Base-by-base conservation (phyloP, 768 basidiomycete genomes). In the Lactarius psammicola region DNA sequence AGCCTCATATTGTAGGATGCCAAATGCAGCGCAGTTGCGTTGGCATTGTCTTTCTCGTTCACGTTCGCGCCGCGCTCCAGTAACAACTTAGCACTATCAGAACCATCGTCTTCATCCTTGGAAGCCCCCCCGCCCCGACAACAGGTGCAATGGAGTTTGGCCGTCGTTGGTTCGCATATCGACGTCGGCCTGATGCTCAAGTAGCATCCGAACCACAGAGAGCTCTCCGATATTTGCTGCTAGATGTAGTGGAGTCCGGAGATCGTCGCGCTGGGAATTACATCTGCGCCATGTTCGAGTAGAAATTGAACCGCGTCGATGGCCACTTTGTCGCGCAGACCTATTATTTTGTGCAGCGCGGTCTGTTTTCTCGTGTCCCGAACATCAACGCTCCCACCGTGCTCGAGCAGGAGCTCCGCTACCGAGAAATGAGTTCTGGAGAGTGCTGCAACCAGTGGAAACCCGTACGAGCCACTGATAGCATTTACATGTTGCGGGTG, bases 391-490 rank as follows among this genome's bases (percentile, higher is more conserved):
- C 2, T 28, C 26, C 13, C 49, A 38, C 59, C 59, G 3, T 49
- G 34, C 1, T 8, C 20, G 26, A 7, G 28, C 6, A 65, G 28
- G 5, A 56, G 44, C 20, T 60, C 54, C 2, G 54, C 64, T 15
- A 56, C n/a, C 0, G 1, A 1, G 15, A 56, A 15, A n/a, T 60
- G 26, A 13, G 49, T 60, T 28, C n/a, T 4, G 2, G 6, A 2
- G 5, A 65, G 15, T 17, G 64, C 59, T 4, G 44, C 59, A 11
- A 31, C n/a, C 34, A 65, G n/a, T 6, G 64, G 64, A 7, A 59
- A 30, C 20, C 13, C 31, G 20, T n/a, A 4, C 10, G 2, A 5
- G 30, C 53, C 64, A 20, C 33, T 33, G 3, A 18, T 28, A 4
- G 64, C 33, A 4, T 65, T 49, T 28, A 60, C 7, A 20, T 38